Percentiles rank a stretch among this genome's conserved stretches.
Conservation (phyloP, 495 filamentous ascomycete genomes). For the Penicillium pancosmium region DNA sequence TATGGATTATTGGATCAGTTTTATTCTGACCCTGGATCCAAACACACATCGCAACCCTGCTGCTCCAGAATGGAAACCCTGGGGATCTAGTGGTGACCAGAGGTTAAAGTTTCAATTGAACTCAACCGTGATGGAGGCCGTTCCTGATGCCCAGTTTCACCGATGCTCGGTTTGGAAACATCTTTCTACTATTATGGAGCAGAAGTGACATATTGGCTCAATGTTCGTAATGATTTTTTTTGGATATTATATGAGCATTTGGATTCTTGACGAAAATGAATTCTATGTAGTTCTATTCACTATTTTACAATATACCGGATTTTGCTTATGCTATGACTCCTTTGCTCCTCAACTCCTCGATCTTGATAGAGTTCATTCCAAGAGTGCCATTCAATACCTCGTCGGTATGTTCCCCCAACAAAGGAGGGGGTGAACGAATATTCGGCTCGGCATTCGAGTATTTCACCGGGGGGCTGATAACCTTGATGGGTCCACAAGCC, state of each 20-base stretch:
- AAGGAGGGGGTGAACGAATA: slow-evolving; percentile 74
- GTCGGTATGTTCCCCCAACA: slow-evolving; percentile 85
- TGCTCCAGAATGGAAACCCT: slow-evolving; percentile 51
- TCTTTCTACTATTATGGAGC: slow-evolving; percentile 20
- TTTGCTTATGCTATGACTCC: slow-evolving; percentile 15
- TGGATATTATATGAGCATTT: background rate
- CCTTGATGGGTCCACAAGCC: slow-evolving; percentile 75
- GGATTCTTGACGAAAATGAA: background rate
- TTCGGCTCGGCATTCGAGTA: slow-evolving; percentile 69
- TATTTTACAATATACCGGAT: background rate
- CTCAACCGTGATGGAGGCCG: slow-evolving; percentile 55
- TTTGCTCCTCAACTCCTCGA: slow-evolving; percentile 11
- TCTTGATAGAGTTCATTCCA: slow-evolving; percentile 2
- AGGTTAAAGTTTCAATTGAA: slow-evolving; percentile 54
- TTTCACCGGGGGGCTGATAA: slow-evolving; percentile 95
- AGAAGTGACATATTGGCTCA: slow-evolving; percentile 10
- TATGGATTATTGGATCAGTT: slow-evolving; percentile 65
- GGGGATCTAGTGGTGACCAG: slow-evolving; percentile 26
- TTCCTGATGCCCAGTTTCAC: slow-evolving; percentile 40
- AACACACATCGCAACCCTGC: slow-evolving; percentile 45
- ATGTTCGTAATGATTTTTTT: background rate
- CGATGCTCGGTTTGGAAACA: slow-evolving; percentile 50
- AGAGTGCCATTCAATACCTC: slow-evolving; percentile 53
- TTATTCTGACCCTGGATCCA: slow-evolving; percentile 61
- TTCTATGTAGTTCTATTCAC: background rate